phyloP scores from a whole-genome alignment of 1,284 basidiomycete genomes.

The Chalciporus sp. region DNA sequence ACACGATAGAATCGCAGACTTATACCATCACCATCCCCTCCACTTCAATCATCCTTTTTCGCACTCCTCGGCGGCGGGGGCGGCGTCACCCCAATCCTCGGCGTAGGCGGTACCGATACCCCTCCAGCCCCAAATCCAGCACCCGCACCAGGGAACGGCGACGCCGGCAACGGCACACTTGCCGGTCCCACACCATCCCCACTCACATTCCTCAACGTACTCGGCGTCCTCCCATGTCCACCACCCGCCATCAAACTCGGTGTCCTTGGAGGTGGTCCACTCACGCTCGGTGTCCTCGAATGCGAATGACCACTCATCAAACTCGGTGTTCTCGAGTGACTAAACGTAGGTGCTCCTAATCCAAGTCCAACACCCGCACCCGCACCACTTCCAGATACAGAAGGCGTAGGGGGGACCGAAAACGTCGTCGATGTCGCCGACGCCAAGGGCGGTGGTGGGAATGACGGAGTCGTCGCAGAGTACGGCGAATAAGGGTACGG shows the following conservation, averaged over 20 bases:
- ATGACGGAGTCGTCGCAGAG: constrained; percentile 18
- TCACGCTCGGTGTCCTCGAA: constrained; percentile 9
- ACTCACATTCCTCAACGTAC: constrained; percentile 17
- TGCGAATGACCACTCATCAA: constrained; percentile 5
- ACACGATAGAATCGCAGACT: too few relatives aligned
- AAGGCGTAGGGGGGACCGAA: constrained; percentile 34
- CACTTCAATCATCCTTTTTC: constrained; percentile 49
- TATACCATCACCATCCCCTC: too few relatives aligned
- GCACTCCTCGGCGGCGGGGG: constrained; percentile 32
- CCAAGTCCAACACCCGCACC: constrained; percentile 30
- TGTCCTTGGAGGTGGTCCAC: constrained; percentile 14
- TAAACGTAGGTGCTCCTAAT: constrained; percentile 35
- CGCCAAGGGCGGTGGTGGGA: constrained; percentile 2
- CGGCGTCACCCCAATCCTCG: constrained; percentile 17
- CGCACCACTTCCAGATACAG: constrained; percentile 20
- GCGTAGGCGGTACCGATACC: constrained; percentile 16
- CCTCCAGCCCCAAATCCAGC: too few relatives aligned
- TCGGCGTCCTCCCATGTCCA: constrained; percentile 1
- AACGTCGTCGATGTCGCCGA: constrained; percentile 5
- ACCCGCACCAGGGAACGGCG: constrained; percentile 17
- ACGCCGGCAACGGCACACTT: constrained; percentile 19
- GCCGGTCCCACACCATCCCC: constrained; percentile 14
- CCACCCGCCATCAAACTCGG: constrained; percentile 12
- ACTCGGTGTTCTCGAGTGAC: constrained; percentile 12
- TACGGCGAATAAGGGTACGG: constrained; percentile 40